Base-by-base conservation (phyloP, 805 yeast genomes). In the Lipomyces starkeyi region DNA sequence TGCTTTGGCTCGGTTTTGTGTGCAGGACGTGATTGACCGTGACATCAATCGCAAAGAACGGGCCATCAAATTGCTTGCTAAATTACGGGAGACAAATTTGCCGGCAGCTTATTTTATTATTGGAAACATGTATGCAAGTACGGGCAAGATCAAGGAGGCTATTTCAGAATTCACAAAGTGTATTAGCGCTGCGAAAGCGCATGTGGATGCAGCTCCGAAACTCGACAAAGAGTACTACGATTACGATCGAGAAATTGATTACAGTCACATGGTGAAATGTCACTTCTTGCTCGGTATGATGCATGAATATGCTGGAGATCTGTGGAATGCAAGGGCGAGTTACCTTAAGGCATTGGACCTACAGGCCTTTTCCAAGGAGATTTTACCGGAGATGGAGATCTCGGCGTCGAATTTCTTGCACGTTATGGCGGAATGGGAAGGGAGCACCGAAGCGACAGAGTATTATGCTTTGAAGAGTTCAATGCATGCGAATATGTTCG, bases 161-260 rank as follows among this genome's bases (percentile, higher is more conserved):
- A 56, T 32, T 2, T 32, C 34, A 32, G 65, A 66, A 40, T 66
- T 54, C 20, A 8, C 13, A 40, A 58, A 29, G 1, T 63, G 68
- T n/a, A 65, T 68, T 29, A 13, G 25, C 11, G 67, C 71, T n/a
- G 67, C 67, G 5, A 34, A 62, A 49, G 65, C 70, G 40, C 71
- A 68, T 40, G 67, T 68, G 27, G 67, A 66, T 9, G 49, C 67
- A 22, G 27, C 27, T 9, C 37, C 25, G 35, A 57, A 56, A n/a
- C 59, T n/a, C 29, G 71, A 65, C 20, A 8, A 20, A 11, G 54
- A 62, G 35, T 49, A 35, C 37, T 68, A 66, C 43, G 71, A 68
- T 43, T 68, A 68, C 52, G 71, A 68, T 40, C 67, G 65, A 1
- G 71, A 68, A 35, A 35, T 60, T 17, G 71, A 68, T 59, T 65